Conservation (phyloP, 345 rosid genomes). For the Reutealis trisperma region DNA sequence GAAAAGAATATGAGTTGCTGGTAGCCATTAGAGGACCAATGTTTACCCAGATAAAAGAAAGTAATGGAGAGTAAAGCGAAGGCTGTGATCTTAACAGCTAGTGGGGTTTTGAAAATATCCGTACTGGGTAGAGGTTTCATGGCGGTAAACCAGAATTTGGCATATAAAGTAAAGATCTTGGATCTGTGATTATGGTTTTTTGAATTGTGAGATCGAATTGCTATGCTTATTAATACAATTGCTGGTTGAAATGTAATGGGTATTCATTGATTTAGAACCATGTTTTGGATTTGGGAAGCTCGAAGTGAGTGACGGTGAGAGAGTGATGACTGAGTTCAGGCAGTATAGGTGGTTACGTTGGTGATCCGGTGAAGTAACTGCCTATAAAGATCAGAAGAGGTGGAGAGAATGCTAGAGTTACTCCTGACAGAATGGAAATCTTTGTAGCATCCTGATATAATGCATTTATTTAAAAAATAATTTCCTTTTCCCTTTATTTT, state of each 20-base stretch:
- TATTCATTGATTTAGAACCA: too few relatives aligned
- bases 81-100: conserved; percentile 47
- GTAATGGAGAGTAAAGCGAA: conserved; percentile 54
- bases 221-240: too few relatives aligned
- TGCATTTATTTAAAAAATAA: too few relatives aligned
- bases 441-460: background rate
- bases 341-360: background rate
- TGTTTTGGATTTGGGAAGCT: too few relatives aligned
- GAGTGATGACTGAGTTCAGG: too few relatives aligned
- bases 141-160: background rate
- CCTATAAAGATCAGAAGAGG: background rate
- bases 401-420: background rate
- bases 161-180: background rate
- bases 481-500: too few relatives aligned
- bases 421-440: background rate
- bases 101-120: conserved; percentile 45
- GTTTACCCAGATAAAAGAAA: conserved; percentile 86
- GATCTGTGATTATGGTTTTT: conserved; percentile 5
- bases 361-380: background rate
- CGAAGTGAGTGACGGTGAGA: background rate
- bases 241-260: too few relatives aligned
- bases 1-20: conserved; percentile 82
- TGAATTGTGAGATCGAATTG: too few relatives aligned
- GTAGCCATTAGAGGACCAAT: conserved; percentile 63
- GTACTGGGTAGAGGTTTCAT: conserved; percentile 52